Percentiles rank a stretch among this genome's conserved stretches.
phyloP scores from a whole-genome alignment of 177 flowering plant species.

The Vitis hybrid region DNA sequence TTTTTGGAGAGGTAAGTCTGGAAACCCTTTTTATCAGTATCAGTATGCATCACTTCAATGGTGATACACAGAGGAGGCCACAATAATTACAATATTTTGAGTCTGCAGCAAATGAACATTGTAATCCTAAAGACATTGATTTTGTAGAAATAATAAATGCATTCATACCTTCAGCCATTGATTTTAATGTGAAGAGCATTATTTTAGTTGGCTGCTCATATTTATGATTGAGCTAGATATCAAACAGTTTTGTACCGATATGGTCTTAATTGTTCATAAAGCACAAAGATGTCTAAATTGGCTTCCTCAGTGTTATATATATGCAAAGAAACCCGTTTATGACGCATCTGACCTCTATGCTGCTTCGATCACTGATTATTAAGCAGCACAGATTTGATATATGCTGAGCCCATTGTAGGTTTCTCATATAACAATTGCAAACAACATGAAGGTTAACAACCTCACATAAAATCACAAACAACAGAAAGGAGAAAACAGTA shows the following conservation, averaged over 20 bases:
- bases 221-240: not conserved
- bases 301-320: not conserved
- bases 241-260: not conserved
- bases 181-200: too few relatives aligned
- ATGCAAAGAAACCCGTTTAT: too few relatives aligned
- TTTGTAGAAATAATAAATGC: too few relatives aligned
- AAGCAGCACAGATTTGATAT: not conserved
- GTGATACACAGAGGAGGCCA: too few relatives aligned
- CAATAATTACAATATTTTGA: too few relatives aligned
- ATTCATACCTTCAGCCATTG: too few relatives aligned
- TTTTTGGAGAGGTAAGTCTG: not conserved
- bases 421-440: not conserved
- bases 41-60: not conserved
- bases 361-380: not conserved
- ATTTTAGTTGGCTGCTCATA: not conserved
- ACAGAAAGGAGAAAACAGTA: not conserved
- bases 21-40: not conserved
- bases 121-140: too few relatives aligned
- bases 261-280: not conserved
- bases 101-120: too few relatives aligned
- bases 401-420: not conserved
- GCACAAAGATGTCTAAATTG: not conserved
- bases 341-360: not conserved
- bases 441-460: not conserved
- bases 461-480: not conserved